Conservation (phyloP, 2,329 filamentous ascomycete genomes). For the Fusarium ambrosium region DNA sequence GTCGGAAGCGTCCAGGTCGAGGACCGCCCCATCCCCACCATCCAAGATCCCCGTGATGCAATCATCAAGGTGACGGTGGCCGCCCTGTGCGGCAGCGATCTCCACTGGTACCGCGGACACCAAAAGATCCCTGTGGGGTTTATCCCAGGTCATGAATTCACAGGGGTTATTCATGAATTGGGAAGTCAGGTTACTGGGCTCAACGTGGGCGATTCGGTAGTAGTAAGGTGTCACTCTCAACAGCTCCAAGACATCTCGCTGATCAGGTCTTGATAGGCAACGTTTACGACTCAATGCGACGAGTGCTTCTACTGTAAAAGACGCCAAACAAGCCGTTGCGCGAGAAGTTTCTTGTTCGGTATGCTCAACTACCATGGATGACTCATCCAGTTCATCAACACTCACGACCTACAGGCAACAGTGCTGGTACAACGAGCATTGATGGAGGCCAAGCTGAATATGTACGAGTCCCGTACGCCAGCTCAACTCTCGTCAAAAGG, state of each 20-base stretch:
- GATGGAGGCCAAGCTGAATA: not conserved
- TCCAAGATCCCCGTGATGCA: constrained; percentile 15
- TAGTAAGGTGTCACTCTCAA: not conserved
- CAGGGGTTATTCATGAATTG: not conserved
- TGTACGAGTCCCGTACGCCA: not conserved
- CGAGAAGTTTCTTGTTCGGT: not conserved
- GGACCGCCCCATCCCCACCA: constrained; percentile 1
- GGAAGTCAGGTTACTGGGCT: not conserved
- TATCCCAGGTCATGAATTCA: constrained; percentile 2
- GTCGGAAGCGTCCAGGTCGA: constrained; percentile 3
- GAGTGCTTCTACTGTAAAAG: not conserved
- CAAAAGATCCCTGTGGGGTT: constrained; percentile 19
- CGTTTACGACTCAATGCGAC: not conserved
- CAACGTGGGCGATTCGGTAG: not conserved
- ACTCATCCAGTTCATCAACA: not conserved
- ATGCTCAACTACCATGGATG: not conserved
- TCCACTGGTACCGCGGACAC: constrained; percentile 25
- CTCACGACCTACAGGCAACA: not conserved
- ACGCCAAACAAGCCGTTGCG: not conserved
- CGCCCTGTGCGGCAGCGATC: constrained; percentile 20
- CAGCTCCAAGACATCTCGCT: not conserved
- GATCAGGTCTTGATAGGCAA: not conserved
- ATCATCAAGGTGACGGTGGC: constrained; percentile 14
- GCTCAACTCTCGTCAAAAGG: not conserved
- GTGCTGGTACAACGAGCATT: not conserved